Percentiles rank a stretch among this genome's conserved stretches.
Evolutionary conservation across 192 early-diverging fungal genomes (phyloP).

Genomic region (Coemansia sp.): DNA sequence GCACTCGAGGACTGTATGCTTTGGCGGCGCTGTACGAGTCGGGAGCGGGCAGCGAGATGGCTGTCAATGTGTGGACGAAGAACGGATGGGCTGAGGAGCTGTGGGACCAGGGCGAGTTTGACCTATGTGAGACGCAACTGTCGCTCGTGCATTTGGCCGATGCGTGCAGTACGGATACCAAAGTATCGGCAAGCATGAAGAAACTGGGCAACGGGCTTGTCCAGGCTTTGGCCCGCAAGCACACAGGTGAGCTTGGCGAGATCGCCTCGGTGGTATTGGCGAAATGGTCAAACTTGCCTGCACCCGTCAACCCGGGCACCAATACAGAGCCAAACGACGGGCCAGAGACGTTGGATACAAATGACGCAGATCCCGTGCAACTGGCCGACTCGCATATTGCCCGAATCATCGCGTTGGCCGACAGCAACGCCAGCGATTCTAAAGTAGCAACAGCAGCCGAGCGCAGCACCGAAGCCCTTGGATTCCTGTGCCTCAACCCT

Average conservation of each 20-base stretch:
- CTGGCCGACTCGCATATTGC: conserved; percentile 41
- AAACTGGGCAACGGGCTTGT: conserved; percentile 61
- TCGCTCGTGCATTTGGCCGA: conserved; percentile 52
- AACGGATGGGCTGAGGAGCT: conserved; percentile 70
- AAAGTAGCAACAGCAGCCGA: conserved; percentile 29
- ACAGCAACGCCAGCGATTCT: not conserved
- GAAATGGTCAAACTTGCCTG: conserved; percentile 58
- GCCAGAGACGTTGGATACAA: not conserved
- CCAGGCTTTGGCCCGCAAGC: conserved; percentile 57
- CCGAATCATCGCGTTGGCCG: conserved; percentile 8
- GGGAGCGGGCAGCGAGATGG: conserved; percentile 53
- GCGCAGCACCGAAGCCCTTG: conserved; percentile 75
- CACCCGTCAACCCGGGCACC: conserved; percentile 16
- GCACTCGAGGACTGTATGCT: conserved; percentile 41
- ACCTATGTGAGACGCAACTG: conserved; percentile 64
- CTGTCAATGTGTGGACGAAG: conserved; percentile 59
- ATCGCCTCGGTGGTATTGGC: conserved; percentile 62
- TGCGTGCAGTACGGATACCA: conserved; percentile 54
- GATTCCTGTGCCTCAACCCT: conserved; percentile 74
- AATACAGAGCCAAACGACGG: not conserved
- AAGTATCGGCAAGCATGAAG: conserved; percentile 64
- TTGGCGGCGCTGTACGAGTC: conserved; percentile 70
- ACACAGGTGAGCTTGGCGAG: conserved; percentile 51
- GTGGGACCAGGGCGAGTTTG: conserved; percentile 79
- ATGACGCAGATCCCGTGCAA: conserved; percentile 24